Base-by-base conservation (phyloP, 257 asterid genomes). In the Ilex aquifolium region DNA sequence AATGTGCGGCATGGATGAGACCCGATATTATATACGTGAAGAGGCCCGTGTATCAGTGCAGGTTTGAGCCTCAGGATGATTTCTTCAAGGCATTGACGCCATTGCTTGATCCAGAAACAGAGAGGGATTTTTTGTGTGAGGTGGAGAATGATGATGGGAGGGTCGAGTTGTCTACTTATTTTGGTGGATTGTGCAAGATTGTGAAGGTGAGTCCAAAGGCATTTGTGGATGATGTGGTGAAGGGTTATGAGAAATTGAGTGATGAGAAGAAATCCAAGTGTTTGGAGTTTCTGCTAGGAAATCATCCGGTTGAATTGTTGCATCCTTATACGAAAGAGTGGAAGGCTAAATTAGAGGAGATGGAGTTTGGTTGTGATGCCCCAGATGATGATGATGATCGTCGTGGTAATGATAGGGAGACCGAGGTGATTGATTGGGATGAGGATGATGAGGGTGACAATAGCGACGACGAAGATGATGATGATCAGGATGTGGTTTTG, bases 341-440 rank as follows among this genome's bases (percentile, higher is more conserved):
- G 99, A 92, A 92, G 85, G 83, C 82, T 5, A 87, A 71, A 69
- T 62, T 89, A 86, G 99, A 92, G 82, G 99, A 92, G 36, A 73
- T 87, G 93, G 99, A 92, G 82, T 70, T 92, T 81, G 99, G 99
- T 8, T 89, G 99, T 40, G 99, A 92, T 61, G 99, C 99, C 10
- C 97, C 99, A 0, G 99, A 92, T 59, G 97, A 89, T 32, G 73
- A 76, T 31, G 88, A 74, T 57, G 75, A 54, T 56, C 55, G 32
- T 32, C 63, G 68, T 40, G 64, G 70, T 44, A 63, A 57, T 21
- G 36, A 64, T 13, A 82, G 69, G 31, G 89, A 76, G 57, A 62
- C 62, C 32, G 88, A 85, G 74, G 72, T 85, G 7, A 64, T 83
- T 32, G 98, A 92, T 79, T 92, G 98, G 98, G 72, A 87, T 57